Evolutionary conservation across 1,139 yeast genomes (phyloP).

Genomic region (Geotrichum siamense): DNA sequence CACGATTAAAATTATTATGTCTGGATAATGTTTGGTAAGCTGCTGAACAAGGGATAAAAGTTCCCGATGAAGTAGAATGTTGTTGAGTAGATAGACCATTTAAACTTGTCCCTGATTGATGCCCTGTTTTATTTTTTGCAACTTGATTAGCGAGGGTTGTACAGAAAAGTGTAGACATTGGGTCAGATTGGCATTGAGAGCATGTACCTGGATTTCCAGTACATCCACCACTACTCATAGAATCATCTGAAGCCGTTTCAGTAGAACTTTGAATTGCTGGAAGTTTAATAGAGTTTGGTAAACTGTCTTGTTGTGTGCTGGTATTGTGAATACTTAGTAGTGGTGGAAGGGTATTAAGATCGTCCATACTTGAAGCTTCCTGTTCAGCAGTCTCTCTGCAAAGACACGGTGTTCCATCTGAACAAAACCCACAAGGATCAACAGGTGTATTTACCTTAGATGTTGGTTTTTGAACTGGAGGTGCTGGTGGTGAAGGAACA

Average conservation of each 20-base stretch:
- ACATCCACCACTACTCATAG: constrained; percentile 67
- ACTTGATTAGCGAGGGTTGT: constrained; percentile 61
- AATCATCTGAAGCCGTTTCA: constrained; percentile 46
- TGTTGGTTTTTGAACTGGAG: neutral
- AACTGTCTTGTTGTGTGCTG: neutral
- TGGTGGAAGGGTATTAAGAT: constrained; percentile 14
- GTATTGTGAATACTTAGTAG: neutral
- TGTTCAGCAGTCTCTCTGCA: constrained; percentile 53
- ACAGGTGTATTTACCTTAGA: constrained; percentile 38
- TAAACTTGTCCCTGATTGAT: constrained; percentile 19
- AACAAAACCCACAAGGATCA: constrained; percentile 87
- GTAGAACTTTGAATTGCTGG: constrained; percentile 41
- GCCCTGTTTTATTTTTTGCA: constrained; percentile 12
- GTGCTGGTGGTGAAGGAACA: constrained; percentile 1
- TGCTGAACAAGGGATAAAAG: constrained; percentile 79
- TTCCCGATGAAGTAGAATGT: constrained; percentile 36
- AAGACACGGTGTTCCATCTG: constrained; percentile 87
- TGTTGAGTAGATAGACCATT: constrained; percentile 20
- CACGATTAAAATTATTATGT: constrained; percentile 65
- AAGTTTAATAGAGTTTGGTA: constrained; percentile 27
- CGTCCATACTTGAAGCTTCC: constrained; percentile 18
- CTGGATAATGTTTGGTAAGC: constrained; percentile 80
- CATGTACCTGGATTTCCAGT: constrained; percentile 89
- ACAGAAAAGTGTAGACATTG: constrained; percentile 83
- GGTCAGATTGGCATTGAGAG: constrained; percentile 74